Conservation (phyloP, 306 rosid species). For the Cicer pinnatifidum region DNA sequence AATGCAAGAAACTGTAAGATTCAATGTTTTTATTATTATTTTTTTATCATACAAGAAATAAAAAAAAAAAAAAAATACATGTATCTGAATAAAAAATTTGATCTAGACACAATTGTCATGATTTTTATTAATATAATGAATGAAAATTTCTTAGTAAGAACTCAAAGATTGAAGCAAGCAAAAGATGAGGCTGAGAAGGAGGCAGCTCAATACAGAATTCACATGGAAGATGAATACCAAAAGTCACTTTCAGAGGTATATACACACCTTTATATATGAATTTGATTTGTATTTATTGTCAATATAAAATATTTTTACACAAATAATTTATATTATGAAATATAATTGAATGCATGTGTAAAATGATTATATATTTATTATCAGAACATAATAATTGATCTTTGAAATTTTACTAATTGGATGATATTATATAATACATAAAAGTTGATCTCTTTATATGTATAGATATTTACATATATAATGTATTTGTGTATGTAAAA, state of each 20-base stretch:
- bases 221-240: slow-evolving; percentile 72
- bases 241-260: slow-evolving; percentile 66
- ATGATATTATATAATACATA: too few species aligned
- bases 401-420: too few species aligned
- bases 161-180: slow-evolving; percentile 70
- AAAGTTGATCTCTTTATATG: too few species aligned
- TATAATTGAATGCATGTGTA: too few species aligned
- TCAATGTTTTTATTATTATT: neutral
- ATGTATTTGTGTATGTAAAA: neutral
- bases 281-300: neutral
- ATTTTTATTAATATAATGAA: slow-evolving; percentile 11
- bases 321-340: neutral
- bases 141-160: slow-evolving; percentile 55
- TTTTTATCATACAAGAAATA: neutral
- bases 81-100: neutral
- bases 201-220: slow-evolving; percentile 56
- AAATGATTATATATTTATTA: too few species aligned
- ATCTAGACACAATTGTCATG: neutral
- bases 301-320: too few species aligned
- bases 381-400: too few species aligned
- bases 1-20: slow-evolving; percentile 71
- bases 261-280: neutral
- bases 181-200: slow-evolving; percentile 80
- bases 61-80: too few species aligned
- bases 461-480: neutral